Evolutionary conservation across 371 early-diverging fungal genomes (phyloP), one percentile per base, ranked within the genome.

Genomic region (Rhizopus sp.): DNA sequence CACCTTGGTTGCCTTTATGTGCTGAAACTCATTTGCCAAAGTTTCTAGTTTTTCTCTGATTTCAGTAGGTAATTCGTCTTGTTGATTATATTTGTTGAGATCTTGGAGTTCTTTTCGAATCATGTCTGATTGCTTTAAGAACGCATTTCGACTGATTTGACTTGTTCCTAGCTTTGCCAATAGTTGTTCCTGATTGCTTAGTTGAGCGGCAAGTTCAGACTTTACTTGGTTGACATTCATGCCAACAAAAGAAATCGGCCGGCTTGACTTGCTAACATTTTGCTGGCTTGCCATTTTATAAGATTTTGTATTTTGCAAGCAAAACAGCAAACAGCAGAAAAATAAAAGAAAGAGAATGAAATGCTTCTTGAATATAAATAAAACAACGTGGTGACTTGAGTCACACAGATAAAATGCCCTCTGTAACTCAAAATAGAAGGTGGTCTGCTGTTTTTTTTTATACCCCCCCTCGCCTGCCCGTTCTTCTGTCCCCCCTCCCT

Each of bases 361-460:
- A n/a, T 37, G 38, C 38, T 37, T 37, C 13, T 45, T 23, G 32
- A 23, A 12, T 37, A 10, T n/a, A 44, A 53, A 23, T 52, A 40
- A 51, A 52, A 60, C 46, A 66, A 59, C 58, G 58, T 62, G 57
- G 55, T 54, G 52, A 62, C 33, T 46, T 46, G 33, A 47, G 66
- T 66, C 57, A 57, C 58, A 66, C 66, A 62, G 39, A 38, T 12
- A 29, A 56, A 46, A 60, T 50, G 41, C 67, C 62, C 45, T 56
- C 55, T 34, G 42, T 59, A 55, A 55, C 67, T 62, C 48, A 35
- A 66, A 45, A 55, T 62, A 62, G 67, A 55, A 66, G 59, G 37
- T 16, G n/a, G 40, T 55, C 59, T 62, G 62, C 50, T 66, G 66
- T 10, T 37, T 38, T 23, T 48, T n/a, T 29, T 45, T 51, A n/a